These are phyloP conservation scores for Colletotrichum chlorophyti DNA, from an alignment of 2,329 filamentous ascomycete species.

Conservation along the genomic window DNA sequence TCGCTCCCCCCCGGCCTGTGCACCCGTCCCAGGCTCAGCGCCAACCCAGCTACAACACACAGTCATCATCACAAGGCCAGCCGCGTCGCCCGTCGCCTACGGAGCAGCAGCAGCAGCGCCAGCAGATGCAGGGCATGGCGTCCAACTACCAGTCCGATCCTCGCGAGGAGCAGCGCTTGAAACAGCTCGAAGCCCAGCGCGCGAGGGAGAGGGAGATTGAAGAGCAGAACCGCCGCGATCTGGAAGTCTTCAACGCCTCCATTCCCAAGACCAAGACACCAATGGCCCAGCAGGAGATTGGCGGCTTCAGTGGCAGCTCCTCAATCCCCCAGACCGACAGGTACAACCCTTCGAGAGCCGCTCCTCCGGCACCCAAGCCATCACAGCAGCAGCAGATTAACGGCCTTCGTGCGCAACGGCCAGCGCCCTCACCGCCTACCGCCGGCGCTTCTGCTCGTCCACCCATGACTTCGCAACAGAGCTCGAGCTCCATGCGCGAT, in stretches of 20 bases:
- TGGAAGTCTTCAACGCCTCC: conserved; percentile 89
- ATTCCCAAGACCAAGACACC: conserved; percentile 82
- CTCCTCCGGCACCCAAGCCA: conserved; percentile 78
- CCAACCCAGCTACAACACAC: conserved; percentile 48
- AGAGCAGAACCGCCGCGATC: conserved; percentile 75
- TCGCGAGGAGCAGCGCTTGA: conserved; percentile 66
- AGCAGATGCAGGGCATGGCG: conserved; percentile 64
- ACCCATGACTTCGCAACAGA: conserved; percentile 56
- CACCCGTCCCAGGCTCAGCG: conserved; percentile 55
- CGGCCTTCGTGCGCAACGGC: conserved; percentile 74
- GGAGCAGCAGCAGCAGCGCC: conserved; percentile 58
- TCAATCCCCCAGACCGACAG: conserved; percentile 61
- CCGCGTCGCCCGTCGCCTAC: conserved; percentile 52
- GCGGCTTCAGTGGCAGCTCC: conserved; percentile 66
- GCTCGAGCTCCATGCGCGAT: conserved; percentile 52
- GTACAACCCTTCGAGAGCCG: conserved; percentile 85
- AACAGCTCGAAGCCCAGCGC: conserved; percentile 66
- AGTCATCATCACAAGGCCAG: conserved; percentile 42
- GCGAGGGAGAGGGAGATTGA: conserved; percentile 62
- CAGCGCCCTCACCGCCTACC: conserved; percentile 75
- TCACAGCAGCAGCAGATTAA: conserved; percentile 61
- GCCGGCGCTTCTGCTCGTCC: conserved; percentile 50
- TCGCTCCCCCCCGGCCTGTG: conserved; percentile 74
- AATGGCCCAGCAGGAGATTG: conserved; percentile 88
- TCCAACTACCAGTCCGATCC: conserved; percentile 59